These are phyloP conservation scores for Geoglossum glabrum DNA, from an alignment of 495 filamentous ascomycete species.

Conservation along the genomic window DNA sequence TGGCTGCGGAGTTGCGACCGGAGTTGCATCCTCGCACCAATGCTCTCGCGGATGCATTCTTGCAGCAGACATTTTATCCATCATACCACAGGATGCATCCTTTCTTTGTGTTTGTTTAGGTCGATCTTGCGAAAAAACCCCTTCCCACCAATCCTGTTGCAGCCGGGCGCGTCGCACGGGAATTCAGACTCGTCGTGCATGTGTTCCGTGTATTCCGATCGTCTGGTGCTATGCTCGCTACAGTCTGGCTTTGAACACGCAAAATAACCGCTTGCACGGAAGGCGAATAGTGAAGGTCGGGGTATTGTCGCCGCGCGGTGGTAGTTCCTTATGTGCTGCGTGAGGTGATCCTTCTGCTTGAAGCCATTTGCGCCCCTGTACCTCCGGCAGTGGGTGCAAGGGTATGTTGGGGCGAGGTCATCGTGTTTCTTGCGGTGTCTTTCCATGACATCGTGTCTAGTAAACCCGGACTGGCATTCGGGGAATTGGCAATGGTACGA, in stretches of 20 bases:
- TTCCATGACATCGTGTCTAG: slow-evolving; percentile 11
- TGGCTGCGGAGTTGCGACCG: no score
- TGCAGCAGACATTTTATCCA: no score
- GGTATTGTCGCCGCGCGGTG: no score
- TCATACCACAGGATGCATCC: no score
- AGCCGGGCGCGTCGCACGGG: slow-evolving; percentile 16
- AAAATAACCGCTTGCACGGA: background rate
- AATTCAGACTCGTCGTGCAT: slow-evolving; percentile 18
- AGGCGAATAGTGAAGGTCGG: no score
- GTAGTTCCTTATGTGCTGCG: slow-evolving; percentile 19
- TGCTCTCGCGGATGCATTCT: no score
- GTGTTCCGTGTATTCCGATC: slow-evolving; percentile 16
- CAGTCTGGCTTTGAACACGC: background rate
- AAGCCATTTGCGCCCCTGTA: slow-evolving; percentile 20
- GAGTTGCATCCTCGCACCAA: no score
- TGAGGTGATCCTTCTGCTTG: slow-evolving; percentile 19
- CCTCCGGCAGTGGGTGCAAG: slow-evolving; percentile 17
- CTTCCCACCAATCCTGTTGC: slow-evolving; percentile 16
- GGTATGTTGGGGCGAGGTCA: slow-evolving; percentile 5
- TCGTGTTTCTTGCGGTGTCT: slow-evolving; percentile 14
- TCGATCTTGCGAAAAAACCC: slow-evolving; percentile 17
- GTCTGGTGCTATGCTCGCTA: background rate
- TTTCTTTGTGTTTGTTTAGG: slow-evolving; percentile 15
- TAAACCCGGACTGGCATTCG: background rate
- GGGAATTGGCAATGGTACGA: background rate